Evolutionary conservation across 1,139 yeast species (phyloP).

Genomic region (Wickerhamomyces sp.): DNA sequence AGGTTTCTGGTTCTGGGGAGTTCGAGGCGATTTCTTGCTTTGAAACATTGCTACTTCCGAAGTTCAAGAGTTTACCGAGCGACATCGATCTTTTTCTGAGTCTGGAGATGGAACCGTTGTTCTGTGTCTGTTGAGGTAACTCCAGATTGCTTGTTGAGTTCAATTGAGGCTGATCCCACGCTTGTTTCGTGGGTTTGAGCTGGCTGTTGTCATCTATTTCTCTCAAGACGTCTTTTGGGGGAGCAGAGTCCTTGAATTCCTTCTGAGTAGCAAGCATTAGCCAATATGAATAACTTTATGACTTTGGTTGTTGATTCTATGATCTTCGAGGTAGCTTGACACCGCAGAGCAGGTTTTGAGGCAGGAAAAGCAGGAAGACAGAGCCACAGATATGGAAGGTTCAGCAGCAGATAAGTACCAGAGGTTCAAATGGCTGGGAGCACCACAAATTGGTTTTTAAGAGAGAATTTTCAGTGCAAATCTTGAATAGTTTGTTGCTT

Average conservation of each 20-base stretch:
- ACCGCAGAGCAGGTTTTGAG: no score
- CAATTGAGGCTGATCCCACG: neutral
- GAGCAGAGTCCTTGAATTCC: neutral
- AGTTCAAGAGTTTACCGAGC: constrained; percentile 23
- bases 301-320: no score
- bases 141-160: neutral
- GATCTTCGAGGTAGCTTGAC: no score
- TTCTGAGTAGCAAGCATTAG: constrained; percentile 1
- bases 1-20: neutral
- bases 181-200: neutral
- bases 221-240: neutral
- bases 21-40: neutral
- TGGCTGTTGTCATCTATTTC: neutral
- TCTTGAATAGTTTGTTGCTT: no score
- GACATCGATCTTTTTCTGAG: constrained; percentile 25
- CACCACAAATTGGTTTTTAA: no score
- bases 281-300: neutral
- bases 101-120: constrained; percentile 14
- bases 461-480: no score
- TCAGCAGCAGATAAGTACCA: no score
- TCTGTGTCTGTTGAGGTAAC: neutral
- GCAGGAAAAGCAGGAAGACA: no score
- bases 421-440: no score
- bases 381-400: no score
- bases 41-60: constrained; percentile 17